Evolutionary conservation across 805 yeast genomes (phyloP), one percentile per base, ranked within the genome.

Genomic region (Lipomyces lipofer): DNA sequence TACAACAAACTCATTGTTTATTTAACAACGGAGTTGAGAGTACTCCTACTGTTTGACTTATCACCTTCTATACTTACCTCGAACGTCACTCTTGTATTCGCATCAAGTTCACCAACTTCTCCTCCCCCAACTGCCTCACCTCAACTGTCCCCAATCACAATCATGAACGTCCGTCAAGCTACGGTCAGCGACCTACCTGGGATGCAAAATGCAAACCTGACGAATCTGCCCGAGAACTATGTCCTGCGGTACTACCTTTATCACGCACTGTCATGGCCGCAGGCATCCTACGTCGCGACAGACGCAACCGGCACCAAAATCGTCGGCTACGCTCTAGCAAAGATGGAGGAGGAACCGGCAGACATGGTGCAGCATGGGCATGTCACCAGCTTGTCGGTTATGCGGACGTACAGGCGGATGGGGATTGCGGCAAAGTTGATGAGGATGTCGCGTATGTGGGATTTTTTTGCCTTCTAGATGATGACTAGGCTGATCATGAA

Each of bases 191-290:
- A 92, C 71, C 78, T 90, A 51, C 95, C 88, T 71, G 94, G 94
- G 17, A 94, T 92, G 91, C 99, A 92, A 70, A 90, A 52, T 32
- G 62, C 62, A 4, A 92, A 92, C 67, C 75, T 94, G 58, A 54
- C 52, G 43, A 60, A 64, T 25, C 43, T 65, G 50, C 99, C 99
- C 4, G 99, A 94, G 70, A 94, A 94, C 73, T 94, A 94, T 69
- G 85, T 87, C 60, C 74, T 91, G 71, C 90, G 91, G 70, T 94
- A 90, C 73, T 94, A 94, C 73, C 80, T 94, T 78, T 94, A 94
- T 71, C 99, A 94, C 71, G 79, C 89, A 7, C 74, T 92, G 49
- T 85, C 97, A 33, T 94, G 99, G 99, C 99, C 99, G 1, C 96
- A 92, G 69, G 95, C 95, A 12, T 88, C 96, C 38, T 94, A 84